Evolutionary conservation across 805 yeast species (phyloP).

Genomic region (Saccharomycopsis schoenii): DNA sequence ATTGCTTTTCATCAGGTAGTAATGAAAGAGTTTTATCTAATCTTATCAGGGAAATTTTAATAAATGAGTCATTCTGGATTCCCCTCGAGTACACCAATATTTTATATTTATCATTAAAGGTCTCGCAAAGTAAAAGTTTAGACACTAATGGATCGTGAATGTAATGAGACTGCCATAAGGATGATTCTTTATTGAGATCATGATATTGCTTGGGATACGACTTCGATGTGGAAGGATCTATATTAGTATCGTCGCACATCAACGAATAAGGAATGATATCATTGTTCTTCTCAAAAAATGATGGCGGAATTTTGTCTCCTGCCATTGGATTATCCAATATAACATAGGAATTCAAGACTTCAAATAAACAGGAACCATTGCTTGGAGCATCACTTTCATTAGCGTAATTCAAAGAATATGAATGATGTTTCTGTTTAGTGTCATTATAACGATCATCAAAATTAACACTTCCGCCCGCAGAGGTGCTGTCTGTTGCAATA

Average conservation of each 20-base stretch:
- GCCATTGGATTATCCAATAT: neutral
- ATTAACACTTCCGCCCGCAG: neutral
- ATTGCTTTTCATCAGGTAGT: neutral
- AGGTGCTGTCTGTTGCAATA: neutral
- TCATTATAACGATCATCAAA: neutral
- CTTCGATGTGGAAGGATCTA: neutral
- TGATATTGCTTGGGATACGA: neutral
- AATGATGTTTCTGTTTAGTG: neutral
- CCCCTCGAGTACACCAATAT: neutral
- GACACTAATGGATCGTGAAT: neutral
- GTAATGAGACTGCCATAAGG: constrained; percentile 3
- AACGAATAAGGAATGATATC: neutral
- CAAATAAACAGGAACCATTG: neutral
- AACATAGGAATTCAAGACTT: neutral
- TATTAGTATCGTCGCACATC: neutral
- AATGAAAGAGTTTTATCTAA: constrained; percentile 18
- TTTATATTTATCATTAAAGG: neutral
- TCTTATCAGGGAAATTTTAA: neutral
- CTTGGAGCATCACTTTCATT: neutral
- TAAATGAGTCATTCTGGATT: neutral
- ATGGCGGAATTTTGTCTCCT: neutral
- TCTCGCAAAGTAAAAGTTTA: neutral
- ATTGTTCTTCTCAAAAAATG: too few species aligned
- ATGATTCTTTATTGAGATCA: neutral
- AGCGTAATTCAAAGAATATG: neutral